phyloP scores from a whole-genome alignment of 768 basidiomycete species.

The Lactarius psammicola region DNA sequence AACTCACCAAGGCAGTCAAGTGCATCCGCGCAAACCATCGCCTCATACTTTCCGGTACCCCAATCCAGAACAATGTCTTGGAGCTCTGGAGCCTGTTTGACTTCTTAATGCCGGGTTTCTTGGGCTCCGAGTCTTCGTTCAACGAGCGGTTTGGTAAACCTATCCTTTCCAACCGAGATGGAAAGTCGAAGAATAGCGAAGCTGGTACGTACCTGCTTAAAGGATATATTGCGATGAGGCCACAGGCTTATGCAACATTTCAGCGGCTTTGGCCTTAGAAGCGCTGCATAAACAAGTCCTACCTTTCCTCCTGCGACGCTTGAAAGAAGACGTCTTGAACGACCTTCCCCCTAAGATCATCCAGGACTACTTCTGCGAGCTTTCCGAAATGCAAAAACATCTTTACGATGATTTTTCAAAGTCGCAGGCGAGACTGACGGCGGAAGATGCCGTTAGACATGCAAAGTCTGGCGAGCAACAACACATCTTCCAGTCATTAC shows the following conservation, averaged over 20 bases:
- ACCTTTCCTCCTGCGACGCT: constrained; percentile 92
- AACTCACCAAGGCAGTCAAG: constrained; percentile 95
- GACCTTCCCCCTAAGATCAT: constrained; percentile 99
- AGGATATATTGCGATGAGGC: not conserved
- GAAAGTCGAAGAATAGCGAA: constrained; percentile 92
- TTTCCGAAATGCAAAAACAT: constrained; percentile 89
- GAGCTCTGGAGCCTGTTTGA: constrained; percentile 99
- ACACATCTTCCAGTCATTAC: constrained; percentile 95
- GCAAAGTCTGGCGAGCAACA: constrained; percentile 54
- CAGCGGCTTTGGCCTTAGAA: constrained; percentile 91
- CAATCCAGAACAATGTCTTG: constrained; percentile 98
- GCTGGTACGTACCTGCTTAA: constrained; percentile 61
- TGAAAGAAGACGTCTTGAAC: constrained; percentile 95
- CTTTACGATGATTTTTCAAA: constrained; percentile 93
- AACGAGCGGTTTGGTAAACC: constrained; percentile 96
- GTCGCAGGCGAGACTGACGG: constrained; percentile 65
- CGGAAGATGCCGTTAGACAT: constrained; percentile 59
- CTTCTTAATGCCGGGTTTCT: constrained; percentile 98
- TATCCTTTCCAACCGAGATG: constrained; percentile 91
- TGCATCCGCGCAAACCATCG: constrained; percentile 87
- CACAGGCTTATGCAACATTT: constrained; percentile 7
- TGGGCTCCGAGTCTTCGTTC: constrained; percentile 93
- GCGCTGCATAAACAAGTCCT: constrained; percentile 97
- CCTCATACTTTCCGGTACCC: constrained; percentile 93
- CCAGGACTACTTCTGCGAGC: constrained; percentile 98